A percentile compares a stretch with the other conserved stretches of the same genome.
Evolutionary conservation across 2,329 filamentous ascomycete genomes (phyloP).

Genomic region (Leptographium procerum): DNA sequence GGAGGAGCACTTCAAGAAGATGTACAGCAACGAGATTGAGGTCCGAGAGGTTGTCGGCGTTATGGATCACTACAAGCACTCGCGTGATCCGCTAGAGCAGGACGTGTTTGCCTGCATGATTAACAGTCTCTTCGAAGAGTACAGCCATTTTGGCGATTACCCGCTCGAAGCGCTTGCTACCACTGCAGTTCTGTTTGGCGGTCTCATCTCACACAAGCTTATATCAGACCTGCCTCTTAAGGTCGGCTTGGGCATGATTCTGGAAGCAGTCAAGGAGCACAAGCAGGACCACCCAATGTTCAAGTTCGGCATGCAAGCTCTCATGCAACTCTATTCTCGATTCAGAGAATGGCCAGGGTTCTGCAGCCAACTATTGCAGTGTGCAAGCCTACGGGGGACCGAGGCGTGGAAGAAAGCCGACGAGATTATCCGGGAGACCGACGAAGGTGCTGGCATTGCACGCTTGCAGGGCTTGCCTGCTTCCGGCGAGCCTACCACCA

Average conservation of each 20-base stretch:
- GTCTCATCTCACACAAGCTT: slow-evolving; percentile 87
- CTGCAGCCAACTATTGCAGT: slow-evolving; percentile 72
- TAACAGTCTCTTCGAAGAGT: slow-evolving; percentile 93
- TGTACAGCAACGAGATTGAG: slow-evolving; percentile 87
- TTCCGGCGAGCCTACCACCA: slow-evolving; percentile 44
- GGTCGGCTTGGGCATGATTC: slow-evolving; percentile 90
- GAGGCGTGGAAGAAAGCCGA: slow-evolving; percentile 76
- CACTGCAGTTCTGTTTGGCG: slow-evolving; percentile 91
- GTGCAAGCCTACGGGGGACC: slow-evolving; percentile 71
- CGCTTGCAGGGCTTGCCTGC: slow-evolving; percentile 5
- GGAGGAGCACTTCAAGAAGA: slow-evolving; percentile 95
- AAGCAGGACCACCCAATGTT: slow-evolving; percentile 82
- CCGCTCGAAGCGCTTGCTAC: slow-evolving; percentile 92
- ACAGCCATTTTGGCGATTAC: slow-evolving; percentile 89
- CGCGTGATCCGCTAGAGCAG: slow-evolving; percentile 71
- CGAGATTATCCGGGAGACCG: slow-evolving; percentile 61
- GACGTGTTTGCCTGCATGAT: slow-evolving; percentile 99
- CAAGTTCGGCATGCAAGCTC: slow-evolving; percentile 90
- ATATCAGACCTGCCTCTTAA: slow-evolving; percentile 84
- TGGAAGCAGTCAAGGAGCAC: slow-evolving; percentile 89
- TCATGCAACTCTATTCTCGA: slow-evolving; percentile 75
- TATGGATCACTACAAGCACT: slow-evolving; percentile 79
- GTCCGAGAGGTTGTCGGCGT: slow-evolving; percentile 77
- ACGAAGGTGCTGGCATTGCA: slow-evolving; percentile 37
- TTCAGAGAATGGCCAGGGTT: slow-evolving; percentile 94